These are phyloP conservation scores for Grigorovia yakushimaensis DNA, from an alignment of 805 yeast genomes.

Conservation along the genomic window DNA sequence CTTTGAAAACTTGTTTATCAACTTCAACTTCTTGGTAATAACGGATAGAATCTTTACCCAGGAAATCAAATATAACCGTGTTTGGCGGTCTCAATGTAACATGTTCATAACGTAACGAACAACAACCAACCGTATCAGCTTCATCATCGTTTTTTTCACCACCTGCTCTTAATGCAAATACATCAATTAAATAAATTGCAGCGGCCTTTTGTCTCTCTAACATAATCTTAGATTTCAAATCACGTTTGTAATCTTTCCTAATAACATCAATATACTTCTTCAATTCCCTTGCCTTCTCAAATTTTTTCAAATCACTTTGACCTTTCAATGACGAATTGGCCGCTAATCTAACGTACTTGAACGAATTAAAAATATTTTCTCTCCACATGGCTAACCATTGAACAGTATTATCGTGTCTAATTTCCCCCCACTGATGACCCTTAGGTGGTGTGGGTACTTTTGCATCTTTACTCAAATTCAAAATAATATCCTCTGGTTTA, in stretches of 20 bases:
- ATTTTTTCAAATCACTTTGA: slow-evolving; percentile 79
- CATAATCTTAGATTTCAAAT: slow-evolving; percentile 69
- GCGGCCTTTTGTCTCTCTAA: slow-evolving; percentile 85
- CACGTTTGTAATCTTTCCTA: slow-evolving; percentile 60
- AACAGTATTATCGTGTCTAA: slow-evolving; percentile 79
- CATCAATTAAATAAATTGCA: slow-evolving; percentile 86
- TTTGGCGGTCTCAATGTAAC: slow-evolving; percentile 77
- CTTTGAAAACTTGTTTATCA: slow-evolving; percentile 83
- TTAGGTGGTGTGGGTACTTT: slow-evolving; percentile 72
- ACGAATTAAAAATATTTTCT: slow-evolving; percentile 75
- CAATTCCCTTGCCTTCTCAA: slow-evolving; percentile 85
- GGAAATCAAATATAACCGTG: slow-evolving; percentile 78
- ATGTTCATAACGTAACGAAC: slow-evolving; percentile 87
- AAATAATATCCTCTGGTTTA: slow-evolving; percentile 76
- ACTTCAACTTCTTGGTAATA: slow-evolving; percentile 89
- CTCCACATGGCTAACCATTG: slow-evolving; percentile 98
- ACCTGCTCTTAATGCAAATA: slow-evolving; percentile 93
- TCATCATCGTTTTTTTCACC: slow-evolving; percentile 96
- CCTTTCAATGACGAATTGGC: slow-evolving; percentile 88
- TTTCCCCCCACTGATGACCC: slow-evolving; percentile 87
- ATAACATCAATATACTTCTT: slow-evolving; percentile 62
- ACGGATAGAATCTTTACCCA: slow-evolving; percentile 92
- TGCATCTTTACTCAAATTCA: slow-evolving; percentile 68
- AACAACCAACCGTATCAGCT: slow-evolving; percentile 97
- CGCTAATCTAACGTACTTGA: slow-evolving; percentile 85